Percentiles rank a stretch among this genome's conserved stretches.
These are phyloP conservation scores for Porphyrellus cyaneotinctus DNA, from an alignment of 768 basidiomycete genomes.

Conservation along the genomic window DNA sequence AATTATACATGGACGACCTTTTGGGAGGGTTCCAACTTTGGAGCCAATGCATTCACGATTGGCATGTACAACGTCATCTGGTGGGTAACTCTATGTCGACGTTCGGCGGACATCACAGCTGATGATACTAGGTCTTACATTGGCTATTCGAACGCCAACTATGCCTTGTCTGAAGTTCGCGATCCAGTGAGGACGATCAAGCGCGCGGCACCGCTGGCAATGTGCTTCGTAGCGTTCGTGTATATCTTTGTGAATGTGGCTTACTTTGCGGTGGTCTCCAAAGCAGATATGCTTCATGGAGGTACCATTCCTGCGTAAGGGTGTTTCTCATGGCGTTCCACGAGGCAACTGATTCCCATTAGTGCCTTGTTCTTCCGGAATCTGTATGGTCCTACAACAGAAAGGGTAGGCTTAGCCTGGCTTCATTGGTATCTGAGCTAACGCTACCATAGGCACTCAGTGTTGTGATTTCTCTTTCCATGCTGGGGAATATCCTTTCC, in stretches of 20 bases:
- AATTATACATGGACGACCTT: constrained; percentile 59
- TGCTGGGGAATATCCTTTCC: constrained; percentile 60
- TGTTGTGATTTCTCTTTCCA: constrained; percentile 58
- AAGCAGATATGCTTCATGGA: constrained; percentile 61
- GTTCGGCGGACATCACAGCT: background rate
- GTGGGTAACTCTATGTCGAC: constrained; percentile 29
- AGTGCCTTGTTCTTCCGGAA: constrained; percentile 75
- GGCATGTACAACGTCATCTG: constrained; percentile 71
- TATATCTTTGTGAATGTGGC: constrained; percentile 68
- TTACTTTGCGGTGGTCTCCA: constrained; percentile 72
- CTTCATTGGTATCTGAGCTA: background rate
- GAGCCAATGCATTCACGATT: constrained; percentile 55
- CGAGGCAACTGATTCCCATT: background rate
- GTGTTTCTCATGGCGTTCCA: background rate
- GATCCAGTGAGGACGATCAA: constrained; percentile 71
- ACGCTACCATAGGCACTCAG: constrained; percentile 46
- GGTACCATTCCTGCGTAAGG: constrained; percentile 66
- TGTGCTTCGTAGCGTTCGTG: constrained; percentile 52
- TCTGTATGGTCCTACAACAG: constrained; percentile 59
- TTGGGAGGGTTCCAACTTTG: constrained; percentile 59
- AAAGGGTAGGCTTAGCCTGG: constrained; percentile 40
- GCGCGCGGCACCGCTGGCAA: constrained; percentile 62
- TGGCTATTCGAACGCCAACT: constrained; percentile 74
- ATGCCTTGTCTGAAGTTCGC: constrained; percentile 64
- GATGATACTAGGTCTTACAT: constrained; percentile 53